Conservation (phyloP, 306 rosid species). For the Medicago truncatula region MtrunA17r5.0-ANR NC_053044.1:25423501-25424000, state of each 20-base stretch:
- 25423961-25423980: constrained; percentile 5
- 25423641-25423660: no score
- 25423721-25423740: not conserved
- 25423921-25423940: constrained; percentile 14
- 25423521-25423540: no score
- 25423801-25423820: constrained; percentile 53
- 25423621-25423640: no score
- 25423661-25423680: no score
- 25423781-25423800: constrained; percentile 57
- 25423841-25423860: constrained; percentile 89
- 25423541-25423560: no score
- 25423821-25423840: constrained; percentile 79
- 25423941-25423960: constrained; percentile 16
- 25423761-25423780: constrained; percentile 67
- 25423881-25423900: constrained; percentile 71
- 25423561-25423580: no score
- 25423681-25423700: no score
- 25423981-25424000: constrained; percentile 62
- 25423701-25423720: no score
- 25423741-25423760: constrained; percentile 81
- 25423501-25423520: no score
- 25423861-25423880: constrained; percentile 75
- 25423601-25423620: no score
- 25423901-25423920: constrained; percentile 37
- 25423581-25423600: no score